phyloP scores from a whole-genome alignment of 352 stramenopile genomes.

The Thraustotheca clavata region DNA sequence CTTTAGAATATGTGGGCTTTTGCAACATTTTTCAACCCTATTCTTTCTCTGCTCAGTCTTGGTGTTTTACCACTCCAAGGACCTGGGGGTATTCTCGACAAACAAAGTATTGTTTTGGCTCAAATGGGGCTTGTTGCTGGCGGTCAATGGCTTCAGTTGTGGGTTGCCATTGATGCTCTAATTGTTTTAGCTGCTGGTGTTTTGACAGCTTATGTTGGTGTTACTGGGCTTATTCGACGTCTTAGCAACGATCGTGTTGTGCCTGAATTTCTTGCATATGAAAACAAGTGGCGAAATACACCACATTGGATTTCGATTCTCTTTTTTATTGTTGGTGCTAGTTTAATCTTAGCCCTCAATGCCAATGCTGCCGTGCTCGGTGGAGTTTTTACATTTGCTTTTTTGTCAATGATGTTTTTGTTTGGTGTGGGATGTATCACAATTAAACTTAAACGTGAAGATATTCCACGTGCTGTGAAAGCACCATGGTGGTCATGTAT shows the following conservation, averaged over 20 bases:
- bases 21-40: constrained; percentile 81
- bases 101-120: constrained; percentile 67
- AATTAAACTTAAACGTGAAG: constrained; percentile 88
- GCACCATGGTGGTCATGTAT: constrained; percentile 78
- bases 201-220: constrained; percentile 85
- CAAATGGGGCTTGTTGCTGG: constrained; percentile 49
- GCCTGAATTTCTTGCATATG: constrained; percentile 45
- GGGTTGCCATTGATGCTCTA: constrained; percentile 78
- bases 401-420: constrained; percentile 86
- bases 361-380: constrained; percentile 76
- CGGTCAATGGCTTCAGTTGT: constrained; percentile 32
- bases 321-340: constrained; percentile 67
- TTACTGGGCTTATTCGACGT: constrained; percentile 72
- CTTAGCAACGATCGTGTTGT: constrained; percentile 72
- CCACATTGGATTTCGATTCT: constrained; percentile 77
- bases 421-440: constrained; percentile 88
- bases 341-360: constrained; percentile 63
- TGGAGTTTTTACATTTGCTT: constrained; percentile 89
- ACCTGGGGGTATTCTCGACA: constrained; percentile 45
- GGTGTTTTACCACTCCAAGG: constrained; percentile 63
- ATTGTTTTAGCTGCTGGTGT: constrained; percentile 81
- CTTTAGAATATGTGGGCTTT: constrained; percentile 81
- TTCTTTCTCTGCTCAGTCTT: constrained; percentile 76
- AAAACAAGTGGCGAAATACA: constrained; percentile 63
- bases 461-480: constrained; percentile 80